These are phyloP conservation scores for Candida xiaguanensis DNA, from an alignment of 805 yeast genomes.

Conservation along the genomic window DNA sequence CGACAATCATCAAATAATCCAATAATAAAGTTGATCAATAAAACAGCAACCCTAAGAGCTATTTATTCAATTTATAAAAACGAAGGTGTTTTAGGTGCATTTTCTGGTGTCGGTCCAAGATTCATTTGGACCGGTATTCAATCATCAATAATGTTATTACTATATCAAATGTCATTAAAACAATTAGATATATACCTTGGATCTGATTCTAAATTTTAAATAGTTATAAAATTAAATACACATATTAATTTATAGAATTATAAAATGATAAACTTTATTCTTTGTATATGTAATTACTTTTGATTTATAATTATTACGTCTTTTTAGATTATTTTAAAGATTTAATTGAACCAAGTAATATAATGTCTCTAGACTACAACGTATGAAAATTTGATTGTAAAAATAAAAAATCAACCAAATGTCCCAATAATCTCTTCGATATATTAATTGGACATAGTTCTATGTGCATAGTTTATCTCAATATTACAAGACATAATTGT, in stretches of 20 bases:
- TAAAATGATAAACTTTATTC: too few species aligned
- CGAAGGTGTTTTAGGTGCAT: conserved; percentile 79
- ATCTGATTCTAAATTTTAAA: background rate
- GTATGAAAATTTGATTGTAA: too few species aligned
- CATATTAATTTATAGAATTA: background rate
- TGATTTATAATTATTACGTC: too few species aligned
- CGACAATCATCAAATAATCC: conserved; percentile 3
- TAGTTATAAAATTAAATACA: background rate
- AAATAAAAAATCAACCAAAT: too few species aligned
- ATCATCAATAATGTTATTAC: conserved; percentile 86
- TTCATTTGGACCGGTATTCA: conserved; percentile 96
- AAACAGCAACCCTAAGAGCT: conserved; percentile 29
- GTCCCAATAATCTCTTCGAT: too few species aligned
- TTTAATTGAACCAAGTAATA: background rate
- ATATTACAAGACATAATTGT: too few species aligned
- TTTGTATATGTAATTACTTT: too few species aligned
- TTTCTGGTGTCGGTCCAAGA: conserved; percentile 95
- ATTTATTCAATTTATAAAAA: conserved; percentile 47
- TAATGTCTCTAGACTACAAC: too few species aligned
- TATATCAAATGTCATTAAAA: conserved; percentile 77
- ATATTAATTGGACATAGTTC: too few species aligned
- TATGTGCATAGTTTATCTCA: too few species aligned
- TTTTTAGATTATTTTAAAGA: too few species aligned
- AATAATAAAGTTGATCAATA: conserved; percentile 12
- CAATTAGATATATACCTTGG: conserved; percentile 32